Base-by-base conservation (phyloP, 495 filamentous ascomycete species). In the Hamigera avellanea region DNA sequence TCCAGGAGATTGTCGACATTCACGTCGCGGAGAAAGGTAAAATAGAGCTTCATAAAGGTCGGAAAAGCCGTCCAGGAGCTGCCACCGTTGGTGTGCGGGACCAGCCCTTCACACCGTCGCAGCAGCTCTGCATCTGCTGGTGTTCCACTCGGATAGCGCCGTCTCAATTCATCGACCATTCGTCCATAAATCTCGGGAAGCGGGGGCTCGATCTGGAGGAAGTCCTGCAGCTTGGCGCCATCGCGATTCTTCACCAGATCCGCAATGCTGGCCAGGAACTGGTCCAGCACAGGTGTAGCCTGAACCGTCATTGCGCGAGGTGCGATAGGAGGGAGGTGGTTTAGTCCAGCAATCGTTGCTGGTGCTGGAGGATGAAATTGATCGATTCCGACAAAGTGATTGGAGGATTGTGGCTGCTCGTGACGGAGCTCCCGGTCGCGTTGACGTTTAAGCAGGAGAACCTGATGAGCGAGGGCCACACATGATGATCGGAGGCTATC, bases 1-100 rank as follows among this genome's bases (percentile, higher is more conserved):
- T 75, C 69, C 14, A 93, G 61, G 3, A 88, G 61, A 49, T 88
- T 78, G 3, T 76, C 66, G 18, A 82, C 76, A 48, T 86, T 72
- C 14, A 86, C 75, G 45, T 89, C 83, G 28, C 85, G 69, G 56
- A 87, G 70, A 48, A 85, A 95, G 21, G 66, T 62, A 34, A 93
- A 69, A 46, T 91, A 95, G 17, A 80, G 73, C 49, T 73, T 79
- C 52, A 89, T 70, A 49, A 93, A 89, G 0, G 73, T 70, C 21
- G 76, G 64, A 48, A 93, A 89, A 0, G 78, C 72, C 0, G 73
- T 68, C 81, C 84, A 91, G 1, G 81, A 66, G 8, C 73, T 73
- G 14, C 76, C 74, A 44, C 76, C 71, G 62, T 41, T 78, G 50
- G 40, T 56, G 56, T 51, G 73, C 62, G 36, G 80, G 26, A 91